phyloP scores from a whole-genome alignment of 331 rosid species.

The Saraca asoca region DNA sequence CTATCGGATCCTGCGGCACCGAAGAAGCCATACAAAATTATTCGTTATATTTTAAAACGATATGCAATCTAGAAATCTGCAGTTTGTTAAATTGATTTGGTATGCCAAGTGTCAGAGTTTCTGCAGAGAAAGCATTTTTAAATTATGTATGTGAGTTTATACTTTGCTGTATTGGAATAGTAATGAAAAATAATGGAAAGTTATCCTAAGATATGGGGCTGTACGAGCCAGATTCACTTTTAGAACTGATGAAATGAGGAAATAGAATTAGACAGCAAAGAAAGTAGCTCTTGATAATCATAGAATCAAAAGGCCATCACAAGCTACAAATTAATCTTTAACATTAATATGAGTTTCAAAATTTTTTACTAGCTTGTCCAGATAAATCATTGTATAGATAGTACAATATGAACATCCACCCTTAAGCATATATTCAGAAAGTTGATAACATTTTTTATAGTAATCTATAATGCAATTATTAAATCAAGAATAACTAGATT shows the following conservation, averaged over 20 bases:
- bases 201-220: slow-evolving; percentile 39
- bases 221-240: slow-evolving; percentile 38
- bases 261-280: slow-evolving; percentile 35
- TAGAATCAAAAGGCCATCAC: not conserved
- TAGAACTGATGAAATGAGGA: slow-evolving; percentile 39
- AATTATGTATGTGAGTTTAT: slow-evolving; percentile 14
- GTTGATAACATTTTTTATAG: too few species aligned
- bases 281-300: slow-evolving; percentile 38
- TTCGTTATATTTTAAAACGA: slow-evolving; percentile 9
- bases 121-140: not conserved
- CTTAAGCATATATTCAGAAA: slow-evolving; percentile 4
- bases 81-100: slow-evolving; percentile 33
- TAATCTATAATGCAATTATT: too few species aligned
- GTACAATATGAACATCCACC: slow-evolving; percentile 37
- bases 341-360: slow-evolving; percentile 32
- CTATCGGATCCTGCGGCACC: not conserved
- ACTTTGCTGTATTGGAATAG: slow-evolving; percentile 17
- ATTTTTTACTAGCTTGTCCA: slow-evolving; percentile 7
- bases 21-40: not conserved
- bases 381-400: not conserved
- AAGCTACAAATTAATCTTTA: not conserved
- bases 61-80: not conserved
- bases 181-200: not conserved
- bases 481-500: too few species aligned
- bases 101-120: slow-evolving; percentile 28